phyloP scores from a whole-genome alignment of 2,329 filamentous ascomycete species.

The Cercospora citrullina region DNA sequence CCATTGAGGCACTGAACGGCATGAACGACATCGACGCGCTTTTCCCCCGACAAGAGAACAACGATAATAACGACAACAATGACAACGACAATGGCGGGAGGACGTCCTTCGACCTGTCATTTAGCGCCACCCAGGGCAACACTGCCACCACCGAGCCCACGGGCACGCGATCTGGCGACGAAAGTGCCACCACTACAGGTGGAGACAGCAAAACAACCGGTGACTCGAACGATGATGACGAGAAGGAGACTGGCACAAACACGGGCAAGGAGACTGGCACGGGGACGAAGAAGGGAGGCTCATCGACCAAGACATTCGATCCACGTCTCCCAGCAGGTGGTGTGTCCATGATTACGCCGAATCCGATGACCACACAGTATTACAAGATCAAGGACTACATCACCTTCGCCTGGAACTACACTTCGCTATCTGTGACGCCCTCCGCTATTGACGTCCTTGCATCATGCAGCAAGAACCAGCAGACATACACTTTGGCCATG shows the following conservation, averaged over 20 bases:
- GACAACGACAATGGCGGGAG: constrained; percentile 7
- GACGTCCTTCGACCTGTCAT: constrained; percentile 29
- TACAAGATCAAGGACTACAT: constrained; percentile 65
- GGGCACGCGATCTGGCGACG: constrained; percentile 22
- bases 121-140: constrained; percentile 27
- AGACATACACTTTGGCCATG: constrained; percentile 61
- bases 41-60: constrained; percentile 31
- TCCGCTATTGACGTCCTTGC: constrained; percentile 62
- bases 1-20: constrained; percentile 29
- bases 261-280: constrained; percentile 28
- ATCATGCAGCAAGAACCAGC: constrained; percentile 58
- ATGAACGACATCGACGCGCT: constrained; percentile 32
- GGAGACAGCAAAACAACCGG: constrained; percentile 23
- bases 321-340: constrained; percentile 58
- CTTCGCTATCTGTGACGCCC: constrained; percentile 60
- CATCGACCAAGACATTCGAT: constrained; percentile 49
- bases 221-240: constrained; percentile 18
- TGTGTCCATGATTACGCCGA: constrained; percentile 62
- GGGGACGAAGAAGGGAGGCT: constrained; percentile 23
- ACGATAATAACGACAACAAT: not conserved
- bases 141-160: constrained; percentile 31
- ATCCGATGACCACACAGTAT: constrained; percentile 53
- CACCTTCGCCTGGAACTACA: constrained; percentile 70
- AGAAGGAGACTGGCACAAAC: constrained; percentile 25
- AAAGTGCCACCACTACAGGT: constrained; percentile 23